Base-by-base conservation (phyloP, 306 rosid genomes). In the Begonia loranthoides region DNA sequence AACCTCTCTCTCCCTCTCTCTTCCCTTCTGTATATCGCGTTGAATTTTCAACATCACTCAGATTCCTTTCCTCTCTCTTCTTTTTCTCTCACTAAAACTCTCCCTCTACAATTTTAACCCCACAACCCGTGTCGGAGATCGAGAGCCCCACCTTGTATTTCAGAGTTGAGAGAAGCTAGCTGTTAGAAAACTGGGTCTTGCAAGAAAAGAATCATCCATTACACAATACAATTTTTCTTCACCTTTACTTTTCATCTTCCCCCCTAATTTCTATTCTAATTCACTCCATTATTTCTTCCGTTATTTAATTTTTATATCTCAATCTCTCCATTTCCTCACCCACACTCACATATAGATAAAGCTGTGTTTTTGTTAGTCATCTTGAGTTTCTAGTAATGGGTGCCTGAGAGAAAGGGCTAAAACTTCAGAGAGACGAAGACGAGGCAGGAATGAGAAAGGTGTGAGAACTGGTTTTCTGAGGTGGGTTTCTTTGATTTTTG, bases 151-250 rank as follows among this genome's bases (percentile, higher is more conserved):
- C 48, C 47, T 48, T 59, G 64, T 38, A 41, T 50, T 60, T 36
- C 65, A 60, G 50, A 43, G 52, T 51, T 28, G 36, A 8, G 36
- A 28, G 36, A 28, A 17, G 43, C 65, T 57, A 60, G 65, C 65
- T 51, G 65, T 53, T 46, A 41, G 13, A 28, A 53, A 51, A 51
- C 65, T 60, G 65, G 65, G 65, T 60, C 65, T 60, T 57, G 44
- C 57, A 60, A 60, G 65, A 51, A 60, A 60, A 60, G 65, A 60
- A 60, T 60, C 65, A 60, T 49, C 50, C 54, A 49, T 59, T 59
- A 45, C 53, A 59, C 55, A 28, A 34, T 34, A 47, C 45, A 15
- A 13, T 49, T 57, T 24, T 28, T 43, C 6, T 6, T 15, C 52
- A 9, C 22, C 28, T n/a, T 36, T 53, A 6, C 11, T 14, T 53